These are phyloP conservation scores for Cydonia oblonga DNA, from an alignment of 331 rosid species.

Conservation along the genomic window DNA sequence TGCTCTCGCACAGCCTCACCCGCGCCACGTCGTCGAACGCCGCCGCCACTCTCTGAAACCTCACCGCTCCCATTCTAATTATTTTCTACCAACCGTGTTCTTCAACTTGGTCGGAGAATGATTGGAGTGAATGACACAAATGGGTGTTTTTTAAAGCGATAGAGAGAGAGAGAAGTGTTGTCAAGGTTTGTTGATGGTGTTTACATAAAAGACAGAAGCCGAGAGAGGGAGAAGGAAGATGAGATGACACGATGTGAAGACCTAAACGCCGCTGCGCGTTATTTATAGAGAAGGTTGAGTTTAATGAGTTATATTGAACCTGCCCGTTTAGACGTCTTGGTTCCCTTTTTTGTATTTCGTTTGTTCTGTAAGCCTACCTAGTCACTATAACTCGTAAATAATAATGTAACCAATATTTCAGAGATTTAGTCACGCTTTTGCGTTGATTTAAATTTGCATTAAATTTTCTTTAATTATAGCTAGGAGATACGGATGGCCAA, in stretches of 20 bases:
- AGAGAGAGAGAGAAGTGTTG: constrained; percentile 3
- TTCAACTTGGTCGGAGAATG: neutral
- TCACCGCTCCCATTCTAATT: constrained; percentile 9
- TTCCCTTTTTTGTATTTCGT: neutral
- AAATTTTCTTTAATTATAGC: neutral
- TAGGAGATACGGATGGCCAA: neutral
- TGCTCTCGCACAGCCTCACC: constrained; percentile 50
- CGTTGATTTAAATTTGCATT: neutral
- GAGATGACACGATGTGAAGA: constrained; percentile 2
- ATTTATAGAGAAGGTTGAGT: neutral
- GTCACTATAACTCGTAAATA: too few relatives aligned
- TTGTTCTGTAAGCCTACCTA: neutral
- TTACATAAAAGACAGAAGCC: neutral
- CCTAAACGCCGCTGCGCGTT: neutral
- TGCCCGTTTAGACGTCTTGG: neutral
- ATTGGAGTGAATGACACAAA: neutral
- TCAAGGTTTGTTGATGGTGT: constrained; percentile 37
- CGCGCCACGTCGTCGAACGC: constrained; percentile 49
- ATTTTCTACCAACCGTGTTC: neutral
- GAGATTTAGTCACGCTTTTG: neutral
- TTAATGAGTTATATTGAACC: constrained; percentile 5
- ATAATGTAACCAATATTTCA: too few relatives aligned
- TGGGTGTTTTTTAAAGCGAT: neutral
- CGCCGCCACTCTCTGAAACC: constrained; percentile 51
- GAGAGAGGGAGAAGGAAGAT: neutral